phyloP scores from a whole-genome alignment of 805 yeast species.

The Sugiyamaella floridensis region DNA sequence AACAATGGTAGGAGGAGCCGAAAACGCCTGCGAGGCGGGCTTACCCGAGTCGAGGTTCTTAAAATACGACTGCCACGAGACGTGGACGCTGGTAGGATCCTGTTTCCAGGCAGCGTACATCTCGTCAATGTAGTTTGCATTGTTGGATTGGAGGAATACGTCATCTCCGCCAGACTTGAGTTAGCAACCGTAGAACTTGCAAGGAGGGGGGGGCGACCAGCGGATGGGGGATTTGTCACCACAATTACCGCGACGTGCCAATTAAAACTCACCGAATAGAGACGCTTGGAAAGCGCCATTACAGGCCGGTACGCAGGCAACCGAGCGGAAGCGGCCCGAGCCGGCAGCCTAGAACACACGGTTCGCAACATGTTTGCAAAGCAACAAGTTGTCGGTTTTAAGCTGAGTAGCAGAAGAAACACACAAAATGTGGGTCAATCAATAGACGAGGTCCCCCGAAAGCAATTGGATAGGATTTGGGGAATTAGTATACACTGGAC shows the following conservation, averaged over 20 bases:
- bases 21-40: slow-evolving; percentile 67
- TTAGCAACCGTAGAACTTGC: not conserved
- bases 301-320: not conserved
- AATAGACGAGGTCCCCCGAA: not conserved
- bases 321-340: not conserved
- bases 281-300: not conserved
- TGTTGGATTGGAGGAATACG: slow-evolving; percentile 72
- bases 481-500: not conserved
- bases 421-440: not conserved
- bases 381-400: not conserved
- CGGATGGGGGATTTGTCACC: no score
- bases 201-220: no score
- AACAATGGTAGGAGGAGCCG: slow-evolving; percentile 85
- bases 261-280: not conserved
- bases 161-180: slow-evolving; percentile 36
- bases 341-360: not conserved
- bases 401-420: not conserved
- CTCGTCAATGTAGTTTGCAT: slow-evolving; percentile 91
- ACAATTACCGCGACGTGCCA: no score
- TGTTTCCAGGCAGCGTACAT: slow-evolving; percentile 93
- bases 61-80: slow-evolving; percentile 93
- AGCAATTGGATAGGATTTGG: not conserved
- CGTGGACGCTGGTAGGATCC: slow-evolving; percentile 88
- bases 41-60: slow-evolving; percentile 72
- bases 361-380: not conserved